Evolutionary conservation across 768 basidiomycete species (phyloP), one percentile per base, ranked within the genome.

Genomic region (Cubamyces lactineus): DNA sequence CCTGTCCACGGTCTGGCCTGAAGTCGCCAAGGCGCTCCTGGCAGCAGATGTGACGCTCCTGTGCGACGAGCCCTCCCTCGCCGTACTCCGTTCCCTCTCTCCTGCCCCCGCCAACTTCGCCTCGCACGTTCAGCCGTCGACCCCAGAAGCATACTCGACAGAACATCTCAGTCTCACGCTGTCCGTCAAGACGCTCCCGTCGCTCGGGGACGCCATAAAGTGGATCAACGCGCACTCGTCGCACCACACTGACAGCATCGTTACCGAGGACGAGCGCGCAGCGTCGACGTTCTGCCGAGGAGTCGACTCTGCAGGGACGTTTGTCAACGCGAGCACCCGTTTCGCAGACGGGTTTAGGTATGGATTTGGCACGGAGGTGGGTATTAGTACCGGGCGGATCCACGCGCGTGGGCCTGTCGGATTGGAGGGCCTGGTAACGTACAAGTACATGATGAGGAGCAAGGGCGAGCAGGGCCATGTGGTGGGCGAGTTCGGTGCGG

Each of bases 341-440:
- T 98, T 99, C 72, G 89, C 96, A 0, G 97, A 99, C 74, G 96
- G 97, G 13, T 97, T 96, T 76, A 77, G 96, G 62, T 98, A 94
- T 72, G 97, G 97, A 0, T 95, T 97, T 66, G 97, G 97, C 2
- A 96, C 97, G 5, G 97, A 98, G 75, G 96, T 99, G 0, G 97
- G 97, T 9, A 97, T 99, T 70, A 92, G 91, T 73, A 99, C 97
- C 0, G 96, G 96, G 0, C 87, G 92, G 71, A 96, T 97, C 58
- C 97, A 99, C 71, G 96, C 97, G 16, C 82, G 96, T 43, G 97
- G 97, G 3, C 97, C 97, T 0, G 96, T 98, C 1, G 96, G 96
- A 0, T 79, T 98, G 54, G 93, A 98, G 66, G 94, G 94, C 1
- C 79, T 97, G 65, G 91, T 95, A 42, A 97, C 88, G 60, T 98